A percentile compares a stretch with the other conserved stretches of the same genome.
These are phyloP conservation scores for Metarhizium sp. DNA, from an alignment of 2,329 filamentous ascomycete genomes.

Conservation along the genomic window DNA sequence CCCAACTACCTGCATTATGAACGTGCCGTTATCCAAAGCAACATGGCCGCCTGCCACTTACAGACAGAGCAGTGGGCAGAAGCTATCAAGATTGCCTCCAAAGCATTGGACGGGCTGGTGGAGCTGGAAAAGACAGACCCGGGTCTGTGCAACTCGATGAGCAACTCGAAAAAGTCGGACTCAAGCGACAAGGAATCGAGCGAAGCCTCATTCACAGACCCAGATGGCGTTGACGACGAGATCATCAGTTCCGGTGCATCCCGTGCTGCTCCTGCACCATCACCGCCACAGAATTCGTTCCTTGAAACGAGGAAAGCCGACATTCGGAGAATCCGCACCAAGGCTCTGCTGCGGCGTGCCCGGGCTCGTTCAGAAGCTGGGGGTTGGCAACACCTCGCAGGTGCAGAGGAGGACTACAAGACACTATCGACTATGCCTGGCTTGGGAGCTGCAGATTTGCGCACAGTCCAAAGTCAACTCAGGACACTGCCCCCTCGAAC, in stretches of 20 bases:
- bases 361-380: slow-evolving; percentile 61
- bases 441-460: slow-evolving; percentile 56
- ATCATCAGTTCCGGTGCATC: slow-evolving; percentile 51
- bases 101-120: slow-evolving; percentile 64
- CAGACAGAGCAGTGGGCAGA: slow-evolving; percentile 82
- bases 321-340: slow-evolving; percentile 67
- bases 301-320: slow-evolving; percentile 37
- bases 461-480: slow-evolving; percentile 58
- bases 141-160: slow-evolving; percentile 10
- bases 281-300: slow-evolving; percentile 5
- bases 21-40: slow-evolving; percentile 76
- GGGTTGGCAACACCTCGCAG: slow-evolving; percentile 72
- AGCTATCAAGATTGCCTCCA: slow-evolving; percentile 63
- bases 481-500: slow-evolving; percentile 55
- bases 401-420: slow-evolving; percentile 74
- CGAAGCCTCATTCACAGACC: slow-evolving; percentile 18
- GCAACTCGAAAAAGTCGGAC: slow-evolving; percentile 29
- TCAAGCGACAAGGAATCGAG: background rate
- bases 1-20: slow-evolving; percentile 84
- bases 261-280: slow-evolving; percentile 32
- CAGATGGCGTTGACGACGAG: slow-evolving; percentile 43
- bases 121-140: slow-evolving; percentile 36
- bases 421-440: slow-evolving; percentile 43
- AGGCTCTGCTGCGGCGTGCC: slow-evolving; percentile 72
- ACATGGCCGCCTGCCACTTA: slow-evolving; percentile 81